Evolutionary conservation across 257 asterid species (phyloP), one percentile per base, ranked within the genome.

Genomic region (Galeopsis tetrahit): DNA sequence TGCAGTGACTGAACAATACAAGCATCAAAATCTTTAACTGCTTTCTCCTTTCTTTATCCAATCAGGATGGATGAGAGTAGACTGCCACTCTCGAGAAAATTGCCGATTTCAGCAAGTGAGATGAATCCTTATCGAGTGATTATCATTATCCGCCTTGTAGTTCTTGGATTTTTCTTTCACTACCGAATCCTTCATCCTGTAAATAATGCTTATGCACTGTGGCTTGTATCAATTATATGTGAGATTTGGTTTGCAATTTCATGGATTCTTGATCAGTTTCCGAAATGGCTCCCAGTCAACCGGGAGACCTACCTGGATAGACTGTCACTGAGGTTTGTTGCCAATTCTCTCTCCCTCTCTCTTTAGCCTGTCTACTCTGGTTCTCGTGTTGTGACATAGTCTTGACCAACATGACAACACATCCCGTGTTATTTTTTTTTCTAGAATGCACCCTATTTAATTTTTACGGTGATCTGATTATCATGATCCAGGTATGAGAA

Each of bases 151-250:
- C 71, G 61, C 58, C 32, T 46, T 66, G 60, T 66, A 32, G 71
- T 66, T n/a, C 71, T 66, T 66, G 60, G 71, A 48, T 66, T 66
- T 57, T 66, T 66, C 71, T 66, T 66, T 57, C 61, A 66, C 52
- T 66, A 66, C 61, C 46, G 71, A 35, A 48, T 66, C 33, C 36
- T 66, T 55, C 60, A 66, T 66, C 71, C 71, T 6, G 60, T 48
- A 33, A 49, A 66, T 4, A 40, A 66, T 66, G 71, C 71, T 66
- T 66, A 66, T 66, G 34, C 31, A n/a, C 14, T 66, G 61, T 66
- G 61, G 71, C 61, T 66, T 46, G 60, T 66, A 6, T 66, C 71
- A 33, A 17, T 66, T 48, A 66, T 66, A 7, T 66, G 71, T 66
- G 71, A 66, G 58, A 33, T 48, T 31, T 66, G 71, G 71, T 66